Conservation (phyloP, 306 rosid genomes). For the Aeschynomene evenia region DNA sequence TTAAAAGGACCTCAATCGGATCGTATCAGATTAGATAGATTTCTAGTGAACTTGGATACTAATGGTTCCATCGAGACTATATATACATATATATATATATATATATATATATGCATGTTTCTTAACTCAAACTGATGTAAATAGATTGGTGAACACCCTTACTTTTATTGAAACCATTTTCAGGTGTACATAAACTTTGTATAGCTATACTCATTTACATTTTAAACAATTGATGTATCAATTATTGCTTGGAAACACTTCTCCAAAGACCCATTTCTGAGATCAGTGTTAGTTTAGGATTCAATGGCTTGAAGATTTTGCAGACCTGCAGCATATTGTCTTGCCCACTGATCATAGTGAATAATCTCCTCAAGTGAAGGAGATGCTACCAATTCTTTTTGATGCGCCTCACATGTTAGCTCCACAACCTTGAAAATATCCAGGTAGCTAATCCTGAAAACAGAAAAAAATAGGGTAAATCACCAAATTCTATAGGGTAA, state of each 20-base stretch:
- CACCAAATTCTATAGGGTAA: too few relatives aligned
- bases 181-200: background rate
- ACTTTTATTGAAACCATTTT: background rate
- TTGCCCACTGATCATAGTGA: constrained; percentile 82
- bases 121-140: too few relatives aligned
- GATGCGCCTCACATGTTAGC: constrained; percentile 73
- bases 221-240: constrained; percentile 2
- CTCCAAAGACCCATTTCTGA: background rate
- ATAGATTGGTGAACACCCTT: too few relatives aligned
- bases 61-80: too few relatives aligned
- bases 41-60: too few relatives aligned
- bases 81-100: too few relatives aligned
- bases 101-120: too few relatives aligned
- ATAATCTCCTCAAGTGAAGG: constrained; percentile 91
- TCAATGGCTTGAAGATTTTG: constrained; percentile 37
- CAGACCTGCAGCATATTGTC: constrained; percentile 68
- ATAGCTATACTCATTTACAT: background rate
- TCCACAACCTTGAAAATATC: constrained; percentile 88
- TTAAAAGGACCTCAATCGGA: too few relatives aligned
- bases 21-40: too few relatives aligned
- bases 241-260: background rate
- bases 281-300: constrained; percentile 34
- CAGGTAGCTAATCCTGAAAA: constrained; percentile 71
- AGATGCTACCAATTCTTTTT: constrained; percentile 49
- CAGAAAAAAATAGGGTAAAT: background rate